Evolutionary conservation across 1,284 basidiomycete species (phyloP).

Genomic region (Mixia osmundae): DNA sequence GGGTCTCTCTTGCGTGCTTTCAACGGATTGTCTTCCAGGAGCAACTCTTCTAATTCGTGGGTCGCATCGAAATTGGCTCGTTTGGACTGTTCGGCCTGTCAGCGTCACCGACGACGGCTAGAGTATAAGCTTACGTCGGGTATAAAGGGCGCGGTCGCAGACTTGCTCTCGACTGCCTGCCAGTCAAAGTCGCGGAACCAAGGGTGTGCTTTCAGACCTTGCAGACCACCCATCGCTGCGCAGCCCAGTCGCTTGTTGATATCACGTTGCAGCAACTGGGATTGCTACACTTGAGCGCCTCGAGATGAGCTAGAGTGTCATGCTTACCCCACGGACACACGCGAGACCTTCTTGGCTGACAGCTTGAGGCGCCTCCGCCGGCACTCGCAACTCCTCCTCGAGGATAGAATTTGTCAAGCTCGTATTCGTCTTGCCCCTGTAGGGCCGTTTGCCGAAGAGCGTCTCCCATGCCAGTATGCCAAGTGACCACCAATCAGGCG

Average conservation of each 20-base stretch:
- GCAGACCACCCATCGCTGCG: constrained; percentile 31
- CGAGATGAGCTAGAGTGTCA: background rate
- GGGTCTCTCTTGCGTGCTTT: constrained; percentile 82
- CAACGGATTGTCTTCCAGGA: constrained; percentile 88
- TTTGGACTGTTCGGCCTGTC: constrained; percentile 39
- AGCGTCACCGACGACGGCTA: constrained; percentile 2
- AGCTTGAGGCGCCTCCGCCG: constrained; percentile 10
- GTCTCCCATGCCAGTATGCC: constrained; percentile 81
- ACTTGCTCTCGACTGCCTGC: constrained; percentile 57
- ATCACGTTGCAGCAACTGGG: constrained; percentile 63
- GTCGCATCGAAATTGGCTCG: constrained; percentile 99
- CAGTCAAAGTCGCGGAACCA: constrained; percentile 79
- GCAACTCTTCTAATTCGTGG: constrained; percentile 82
- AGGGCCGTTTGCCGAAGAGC: constrained; percentile 71
- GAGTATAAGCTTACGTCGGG: constrained; percentile 44
- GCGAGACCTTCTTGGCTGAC: constrained; percentile 55
- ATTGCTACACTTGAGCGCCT: background rate
- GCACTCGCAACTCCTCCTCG: constrained; percentile 22
- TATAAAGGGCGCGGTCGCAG: constrained; percentile 59
- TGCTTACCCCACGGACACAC: background rate
- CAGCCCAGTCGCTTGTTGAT: constrained; percentile 57
- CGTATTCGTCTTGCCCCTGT: constrained; percentile 71
- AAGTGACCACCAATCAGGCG: constrained; percentile 91
- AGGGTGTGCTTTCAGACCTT: constrained; percentile 40
- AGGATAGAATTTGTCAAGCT: constrained; percentile 71